Evolutionary conservation across 2,329 filamentous ascomycete species (phyloP), one percentile per base, ranked within the genome.

Genomic region (Annulohypoxylon truncatum): DNA sequence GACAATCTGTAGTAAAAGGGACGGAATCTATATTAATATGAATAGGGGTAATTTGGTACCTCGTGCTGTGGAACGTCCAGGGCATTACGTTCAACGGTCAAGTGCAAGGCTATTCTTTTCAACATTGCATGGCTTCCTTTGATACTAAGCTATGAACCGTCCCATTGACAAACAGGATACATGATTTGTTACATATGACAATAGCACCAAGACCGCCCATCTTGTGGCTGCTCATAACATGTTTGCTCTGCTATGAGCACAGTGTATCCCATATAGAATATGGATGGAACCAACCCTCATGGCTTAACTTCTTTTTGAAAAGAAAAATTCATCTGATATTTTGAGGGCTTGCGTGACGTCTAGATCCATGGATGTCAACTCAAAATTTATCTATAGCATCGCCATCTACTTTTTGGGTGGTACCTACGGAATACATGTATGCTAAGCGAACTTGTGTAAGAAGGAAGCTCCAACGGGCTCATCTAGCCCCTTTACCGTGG

Each of bases 1-100:
- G n/a, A 6, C 24, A 56, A 22, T 22, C 55, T 67, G 59, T 26
- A 10, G 57, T 61, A 53, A 53, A 60, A 62, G 44, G 44, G 20
- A 35, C 42, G 35, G n/a, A n/a, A 35, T 31, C 20, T 18, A 61
- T 24, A 42, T 35, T 24, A 56, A 20, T 20, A 12, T 24, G 15
- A 48, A 60, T 52, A 59, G 50, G 59, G 31, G 18, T 15, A 6
- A 44, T 54, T 51, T n/a, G 38, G 22, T 40, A 15, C 9, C 42
- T 29, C 47, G 28, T 35, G 18, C 40, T 29, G 63, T 38, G 29
- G 18, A 35, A 61, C 57, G 44, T 42, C 12, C 20, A 28, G 1
- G 8, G 18, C 48, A 33, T 26, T 22, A 9, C 22, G 10, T 13
- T 58, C 24, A 47, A 48, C 15, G 5, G 18, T 35, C 9, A 12